Percentiles rank a stretch among this genome's conserved stretches.
These are phyloP conservation scores for Neltuma alba DNA, from an alignment of 306 rosid genomes.

Conservation along the genomic window DNA sequence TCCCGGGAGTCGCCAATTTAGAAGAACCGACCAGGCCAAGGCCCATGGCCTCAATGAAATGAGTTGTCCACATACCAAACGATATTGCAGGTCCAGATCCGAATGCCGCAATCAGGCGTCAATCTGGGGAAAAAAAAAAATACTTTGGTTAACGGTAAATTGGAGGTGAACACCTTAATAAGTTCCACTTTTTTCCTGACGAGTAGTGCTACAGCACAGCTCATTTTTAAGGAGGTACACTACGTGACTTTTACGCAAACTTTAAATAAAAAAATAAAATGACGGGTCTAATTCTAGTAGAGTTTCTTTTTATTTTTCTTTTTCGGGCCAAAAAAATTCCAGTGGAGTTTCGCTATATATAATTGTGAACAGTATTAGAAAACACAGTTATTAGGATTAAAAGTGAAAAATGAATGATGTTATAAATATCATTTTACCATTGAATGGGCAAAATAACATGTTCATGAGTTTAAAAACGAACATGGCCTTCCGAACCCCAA, in stretches of 20 bases:
- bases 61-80: neutral
- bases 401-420: neutral
- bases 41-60: neutral
- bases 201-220: neutral
- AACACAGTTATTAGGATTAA: too few species aligned
- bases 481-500: too few species aligned
- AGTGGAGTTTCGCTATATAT: neutral
- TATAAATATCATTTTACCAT: too few species aligned
- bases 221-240: neutral
- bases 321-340: too few species aligned
- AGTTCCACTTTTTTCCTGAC: too few species aligned
- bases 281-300: neutral
- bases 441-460: neutral
- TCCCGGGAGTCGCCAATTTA: slow-evolving; percentile 42
- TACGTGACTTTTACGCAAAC: neutral
- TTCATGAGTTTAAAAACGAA: too few species aligned
- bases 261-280: too few species aligned
- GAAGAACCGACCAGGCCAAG: neutral
- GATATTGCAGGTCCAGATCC: neutral
- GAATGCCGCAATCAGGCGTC: neutral
- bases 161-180: neutral
- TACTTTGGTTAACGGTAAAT: too few species aligned
- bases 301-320: too few species aligned
- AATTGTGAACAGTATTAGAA: neutral
- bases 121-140: too few species aligned